These are phyloP conservation scores for Scheffersomyces cryptocercus DNA, from an alignment of 1,139 yeast species.

Conservation along the genomic window DNA sequence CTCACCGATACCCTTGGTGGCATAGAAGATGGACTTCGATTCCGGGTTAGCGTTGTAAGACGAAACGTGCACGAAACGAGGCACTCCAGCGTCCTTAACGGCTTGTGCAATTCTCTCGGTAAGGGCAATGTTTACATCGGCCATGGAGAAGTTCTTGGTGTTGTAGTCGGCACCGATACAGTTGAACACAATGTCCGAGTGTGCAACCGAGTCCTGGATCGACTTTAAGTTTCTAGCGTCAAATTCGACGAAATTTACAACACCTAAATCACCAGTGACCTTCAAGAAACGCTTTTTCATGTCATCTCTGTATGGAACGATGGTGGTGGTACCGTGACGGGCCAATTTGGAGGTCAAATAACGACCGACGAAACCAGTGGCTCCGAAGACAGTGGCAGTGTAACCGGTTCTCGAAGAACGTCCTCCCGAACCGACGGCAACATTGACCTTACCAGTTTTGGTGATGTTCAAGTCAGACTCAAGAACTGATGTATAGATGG, in stretches of 20 bases:
- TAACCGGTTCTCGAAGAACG: slow-evolving; percentile 88
- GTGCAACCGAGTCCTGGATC: slow-evolving; percentile 75
- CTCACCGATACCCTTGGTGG: slow-evolving; percentile 83
- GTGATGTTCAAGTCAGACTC: slow-evolving; percentile 73
- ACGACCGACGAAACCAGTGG: slow-evolving; percentile 77
- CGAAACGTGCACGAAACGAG: slow-evolving; percentile 78
- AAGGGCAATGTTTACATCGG: slow-evolving; percentile 80
- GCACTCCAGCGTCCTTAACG: slow-evolving; percentile 68
- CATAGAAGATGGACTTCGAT: slow-evolving; percentile 69
- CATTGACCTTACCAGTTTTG: slow-evolving; percentile 69
- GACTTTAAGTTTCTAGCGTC: slow-evolving; percentile 78
- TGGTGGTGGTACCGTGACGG: slow-evolving; percentile 75
- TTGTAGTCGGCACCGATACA: slow-evolving; percentile 76
- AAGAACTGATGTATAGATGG: slow-evolving; percentile 44
- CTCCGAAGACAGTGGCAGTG: slow-evolving; percentile 89
- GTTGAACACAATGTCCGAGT: slow-evolving; percentile 82
- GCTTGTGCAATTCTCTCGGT: slow-evolving; percentile 79
- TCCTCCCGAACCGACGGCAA: slow-evolving; percentile 76
- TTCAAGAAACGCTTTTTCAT: slow-evolving; percentile 77
- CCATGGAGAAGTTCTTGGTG: slow-evolving; percentile 81
- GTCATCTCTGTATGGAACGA: slow-evolving; percentile 81
- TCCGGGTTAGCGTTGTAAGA: slow-evolving; percentile 74
- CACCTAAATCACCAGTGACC: slow-evolving; percentile 86
- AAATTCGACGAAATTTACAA: slow-evolving; percentile 80
- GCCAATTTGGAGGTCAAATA: slow-evolving; percentile 73